A percentile compares a stretch with the other conserved stretches of the same genome.
Evolutionary conservation across 1,284 basidiomycete genomes (phyloP).

Genomic region (Papiliotrema nemorosa): DNA sequence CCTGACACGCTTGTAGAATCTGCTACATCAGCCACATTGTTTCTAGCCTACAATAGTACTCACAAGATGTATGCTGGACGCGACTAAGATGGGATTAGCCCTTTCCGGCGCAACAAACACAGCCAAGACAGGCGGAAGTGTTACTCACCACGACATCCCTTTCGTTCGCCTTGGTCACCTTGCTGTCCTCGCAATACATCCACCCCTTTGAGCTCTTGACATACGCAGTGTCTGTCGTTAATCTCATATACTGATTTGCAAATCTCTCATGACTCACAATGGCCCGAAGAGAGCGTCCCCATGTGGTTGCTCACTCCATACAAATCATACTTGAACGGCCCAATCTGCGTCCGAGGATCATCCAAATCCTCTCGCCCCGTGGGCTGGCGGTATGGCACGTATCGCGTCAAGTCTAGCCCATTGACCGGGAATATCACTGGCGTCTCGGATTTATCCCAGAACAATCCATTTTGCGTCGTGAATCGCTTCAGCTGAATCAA

Average conservation of each 20-base stretch:
- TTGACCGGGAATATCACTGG: constrained; percentile 83
- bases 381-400: constrained; percentile 77
- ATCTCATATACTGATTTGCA: not conserved
- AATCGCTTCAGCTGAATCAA: constrained; percentile 97
- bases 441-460: constrained; percentile 93
- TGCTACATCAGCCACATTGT: constrained; percentile 7
- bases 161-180: constrained; percentile 63
- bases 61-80: constrained; percentile 84
- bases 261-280: constrained; percentile 62
- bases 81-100: constrained; percentile 55
- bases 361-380: constrained; percentile 56
- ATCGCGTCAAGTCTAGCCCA: constrained; percentile 80
- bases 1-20: constrained; percentile 46
- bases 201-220: constrained; percentile 71
- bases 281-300: constrained; percentile 82
- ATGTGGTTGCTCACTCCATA: constrained; percentile 91
- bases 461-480: constrained; percentile 76
- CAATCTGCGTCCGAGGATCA: constrained; percentile 73
- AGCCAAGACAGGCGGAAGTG: not conserved
- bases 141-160: constrained; percentile 77
- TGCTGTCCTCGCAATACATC: constrained; percentile 84
- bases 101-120: not conserved
- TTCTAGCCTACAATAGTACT: constrained; percentile 8
- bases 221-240: constrained; percentile 71
- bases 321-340: constrained; percentile 81